Evolutionary conservation across 1,139 yeast species (phyloP), one percentile per base, ranked within the genome.

Genomic region (Tardiomyces depauwii): DNA sequence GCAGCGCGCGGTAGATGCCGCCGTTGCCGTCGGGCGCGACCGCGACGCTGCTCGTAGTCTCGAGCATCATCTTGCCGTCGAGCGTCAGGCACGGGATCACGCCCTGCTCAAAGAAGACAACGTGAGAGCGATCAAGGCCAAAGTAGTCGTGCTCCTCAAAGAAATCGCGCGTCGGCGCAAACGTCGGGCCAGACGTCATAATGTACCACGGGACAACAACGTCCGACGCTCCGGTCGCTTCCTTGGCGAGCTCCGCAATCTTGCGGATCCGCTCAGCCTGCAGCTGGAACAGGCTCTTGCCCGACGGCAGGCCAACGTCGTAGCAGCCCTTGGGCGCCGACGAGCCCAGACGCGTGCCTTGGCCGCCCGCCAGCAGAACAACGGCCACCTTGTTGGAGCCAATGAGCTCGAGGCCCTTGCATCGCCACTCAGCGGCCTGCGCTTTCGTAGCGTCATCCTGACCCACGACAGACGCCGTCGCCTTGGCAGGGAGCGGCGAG

Each of bases 1-100:
- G 68, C 41, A 93, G 73, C 2, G 96, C 97, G 59, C 80, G 82
- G 69, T 93, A 93, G 48, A 93, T 71, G 1, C 99, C 99, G 48
- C 99, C 99, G 62, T 93, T 93, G 2, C 99, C 99, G 64, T 93
- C 97, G 2, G 99, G 98, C 12, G 96, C 86, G 57, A 85, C 85
- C 36, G 89, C 81, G 42, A 86, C 74, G 42, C 72, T 66, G 42
- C 67, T 60, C 44, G 74, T 68, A 7, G 77, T 62, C 51, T 78
- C 78, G 57, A 88, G 58, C 49, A 89, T 72, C 55, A 93, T 77
- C 60, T 82, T 77, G 33, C 97, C 98, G 32, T 77, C 76, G 44
- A 70, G 59, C 56, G 78, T 77, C 56, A 93, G 79, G 54, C 97
- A 94, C 16, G 99, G 99, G 52, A 93, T 71, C 2, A 93, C 86